Evolutionary conservation across 2,329 filamentous ascomycete species (phyloP), one percentile per base, ranked within the genome.

Genomic region (Paecilomyces sp.): DNA sequence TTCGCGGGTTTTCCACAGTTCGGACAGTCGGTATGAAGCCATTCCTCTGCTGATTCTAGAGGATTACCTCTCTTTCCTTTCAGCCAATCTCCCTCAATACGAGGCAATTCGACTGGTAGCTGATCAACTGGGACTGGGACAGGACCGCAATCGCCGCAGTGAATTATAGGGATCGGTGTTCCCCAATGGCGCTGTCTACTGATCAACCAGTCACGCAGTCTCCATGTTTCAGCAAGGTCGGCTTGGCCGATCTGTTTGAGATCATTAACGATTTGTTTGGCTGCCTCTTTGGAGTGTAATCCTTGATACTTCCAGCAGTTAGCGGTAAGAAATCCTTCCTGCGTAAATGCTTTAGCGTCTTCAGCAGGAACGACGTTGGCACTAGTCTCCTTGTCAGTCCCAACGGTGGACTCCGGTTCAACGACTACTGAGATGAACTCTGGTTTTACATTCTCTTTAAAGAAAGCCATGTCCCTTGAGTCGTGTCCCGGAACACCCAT

Each of bases 171-270:
- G 57, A 96, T 96, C 0, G 92, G 92, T 0, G 91, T 85, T 13
- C 92, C 92, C 92, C 92, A 96, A 72, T 95, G 96, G 64, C 92
- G 82, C 74, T 96, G 92, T n/a, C 92, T 86, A 71, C 91, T 95
- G 67, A 96, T 88, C 59, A 96, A 79, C 92, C 92, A 96, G 74
- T 96, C 92, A 61, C 91, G 82, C 28, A 96, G 80, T 57, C 89
- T 86, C 90, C 91, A 96, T 62, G 85, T 89, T 61, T 90, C 85
- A 8, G 84, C 79, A n/a, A 78, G 72, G 59, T 85, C 80, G 9
- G 86, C 90, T n/a, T 86, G 77, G 1, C 79, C 75, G 4, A 83
- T 82, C 2, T 79, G 74, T 2, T 72, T 67, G 15, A 84, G 74
- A 33, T 73, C 72, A 25, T 76, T 70, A 18, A 91, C 75, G 56